phyloP scores from a whole-genome alignment of 2,329 filamentous ascomycete genomes.

The Aspergillus floridensis region DNA sequence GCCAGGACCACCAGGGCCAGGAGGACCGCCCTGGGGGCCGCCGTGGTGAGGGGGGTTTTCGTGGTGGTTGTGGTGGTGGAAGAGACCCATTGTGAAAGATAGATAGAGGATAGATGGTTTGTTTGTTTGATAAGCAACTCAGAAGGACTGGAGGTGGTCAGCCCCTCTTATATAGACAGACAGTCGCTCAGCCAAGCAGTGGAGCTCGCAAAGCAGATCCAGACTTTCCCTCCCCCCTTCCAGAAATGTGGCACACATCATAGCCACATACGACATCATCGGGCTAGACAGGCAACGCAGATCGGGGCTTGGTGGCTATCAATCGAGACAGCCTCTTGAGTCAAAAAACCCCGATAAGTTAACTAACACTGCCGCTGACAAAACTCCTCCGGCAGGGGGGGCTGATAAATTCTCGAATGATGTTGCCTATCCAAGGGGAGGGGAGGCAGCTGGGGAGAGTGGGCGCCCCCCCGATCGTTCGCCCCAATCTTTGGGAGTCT shows the following conservation, averaged over 20 bases:
- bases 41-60: background rate
- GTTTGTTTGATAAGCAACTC: background rate
- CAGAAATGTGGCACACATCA: background rate
- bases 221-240: background rate
- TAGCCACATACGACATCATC: background rate
- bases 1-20: background rate
- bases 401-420: background rate
- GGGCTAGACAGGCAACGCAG: background rate
- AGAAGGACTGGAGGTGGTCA: background rate
- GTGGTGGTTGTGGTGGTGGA: constrained; percentile 6
- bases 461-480: background rate
- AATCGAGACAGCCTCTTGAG: background rate
- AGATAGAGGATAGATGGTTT: background rate
- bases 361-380: background rate
- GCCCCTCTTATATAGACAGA: constrained; percentile 2
- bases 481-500: background rate
- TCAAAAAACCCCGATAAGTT: background rate
- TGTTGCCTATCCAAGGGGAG: constrained; percentile 1
- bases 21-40: background rate
- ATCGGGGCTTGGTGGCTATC: background rate
- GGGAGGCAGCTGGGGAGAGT: background rate
- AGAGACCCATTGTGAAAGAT: constrained; percentile 3
- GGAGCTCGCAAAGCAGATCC: background rate
- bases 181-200: background rate
- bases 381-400: background rate